Evolutionary conservation across 2,329 filamentous ascomycete genomes (phyloP).

Genomic region (Paracoccidioides brasiliensis): DNA sequence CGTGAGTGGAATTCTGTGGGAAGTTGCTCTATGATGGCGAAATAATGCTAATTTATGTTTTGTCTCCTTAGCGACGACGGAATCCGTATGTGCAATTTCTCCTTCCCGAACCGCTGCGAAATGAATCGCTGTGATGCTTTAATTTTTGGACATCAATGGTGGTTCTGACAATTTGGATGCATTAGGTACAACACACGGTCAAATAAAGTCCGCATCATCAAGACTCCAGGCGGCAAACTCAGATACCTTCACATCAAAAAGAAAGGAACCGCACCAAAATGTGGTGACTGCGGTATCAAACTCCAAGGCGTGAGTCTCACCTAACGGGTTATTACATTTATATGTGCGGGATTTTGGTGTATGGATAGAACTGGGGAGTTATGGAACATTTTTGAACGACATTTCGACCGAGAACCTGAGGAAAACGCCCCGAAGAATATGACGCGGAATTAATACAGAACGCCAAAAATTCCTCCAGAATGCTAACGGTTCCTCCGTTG

Average conservation of each 20-base stretch:
- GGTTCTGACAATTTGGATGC: conserved; percentile 1
- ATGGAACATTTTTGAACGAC: background rate
- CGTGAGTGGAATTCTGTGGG: conserved; percentile 21
- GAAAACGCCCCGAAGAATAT: background rate
- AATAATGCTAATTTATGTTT: conserved; percentile 18
- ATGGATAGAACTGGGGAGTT: background rate
- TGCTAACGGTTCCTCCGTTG: background rate
- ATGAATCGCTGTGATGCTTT: background rate
- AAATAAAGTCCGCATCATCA: conserved; percentile 91
- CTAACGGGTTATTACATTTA: conserved; percentile 8
- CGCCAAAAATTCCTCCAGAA: background rate
- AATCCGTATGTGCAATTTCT: conserved; percentile 53
- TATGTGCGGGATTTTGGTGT: background rate
- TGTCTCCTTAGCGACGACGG: conserved; percentile 51
- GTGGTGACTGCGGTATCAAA: conserved; percentile 97
- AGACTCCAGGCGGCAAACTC: conserved; percentile 92
- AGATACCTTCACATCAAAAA: conserved; percentile 99
- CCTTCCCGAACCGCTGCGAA: conserved; percentile 1
- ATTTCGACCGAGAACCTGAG: background rate
- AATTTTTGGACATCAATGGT: background rate
- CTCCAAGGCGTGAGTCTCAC: conserved; percentile 79
- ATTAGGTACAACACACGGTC: conserved; percentile 91
- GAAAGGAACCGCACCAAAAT: conserved; percentile 95
- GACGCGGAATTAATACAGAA: background rate
- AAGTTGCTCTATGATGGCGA: background rate